These are phyloP conservation scores for Sechiopsis laciniata DNA, from an alignment of 306 rosid species.

Conservation along the genomic window DNA sequence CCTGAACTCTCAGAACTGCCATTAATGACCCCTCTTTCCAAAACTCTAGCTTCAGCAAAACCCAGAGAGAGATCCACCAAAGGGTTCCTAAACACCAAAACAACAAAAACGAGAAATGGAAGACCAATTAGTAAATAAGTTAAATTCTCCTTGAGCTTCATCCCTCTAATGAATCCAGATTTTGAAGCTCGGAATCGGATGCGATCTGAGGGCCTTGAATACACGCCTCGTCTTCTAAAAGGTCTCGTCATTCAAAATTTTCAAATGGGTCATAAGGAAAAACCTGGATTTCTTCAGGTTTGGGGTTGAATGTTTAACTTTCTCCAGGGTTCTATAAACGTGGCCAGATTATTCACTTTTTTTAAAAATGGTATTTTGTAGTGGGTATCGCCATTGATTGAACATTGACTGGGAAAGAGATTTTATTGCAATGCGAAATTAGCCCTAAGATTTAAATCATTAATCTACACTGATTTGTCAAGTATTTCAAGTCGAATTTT, in stretches of 20 bases:
- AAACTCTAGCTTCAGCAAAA: conserved; percentile 30
- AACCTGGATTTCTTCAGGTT: conserved; percentile 7
- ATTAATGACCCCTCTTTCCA: conserved; percentile 20
- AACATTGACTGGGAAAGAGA: neutral
- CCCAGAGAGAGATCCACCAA: conserved; percentile 25
- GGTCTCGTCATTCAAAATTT: conserved; percentile 11
- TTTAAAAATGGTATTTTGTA: neutral
- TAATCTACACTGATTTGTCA: neutral
- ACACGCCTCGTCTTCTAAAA: conserved; percentile 17
- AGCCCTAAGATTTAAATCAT: neutral
- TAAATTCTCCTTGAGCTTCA: conserved; percentile 31
- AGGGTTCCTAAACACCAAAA: conserved; percentile 24
- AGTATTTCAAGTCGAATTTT: neutral
- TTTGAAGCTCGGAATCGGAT: neutral
- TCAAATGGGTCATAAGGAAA: neutral
- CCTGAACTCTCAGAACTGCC: conserved; percentile 20
- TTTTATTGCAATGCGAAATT: neutral
- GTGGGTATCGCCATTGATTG: conserved; percentile 11
- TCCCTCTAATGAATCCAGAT: conserved; percentile 14
- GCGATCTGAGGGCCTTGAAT: conserved; percentile 8
- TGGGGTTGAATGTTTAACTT: neutral
- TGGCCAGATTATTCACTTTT: neutral
- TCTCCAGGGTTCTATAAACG: conserved; percentile 1
- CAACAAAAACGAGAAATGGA: conserved; percentile 29
- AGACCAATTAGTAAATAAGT: conserved; percentile 28